phyloP scores from a whole-genome alignment of 441 rosid species.

The Erysimum cheiri region DNA sequence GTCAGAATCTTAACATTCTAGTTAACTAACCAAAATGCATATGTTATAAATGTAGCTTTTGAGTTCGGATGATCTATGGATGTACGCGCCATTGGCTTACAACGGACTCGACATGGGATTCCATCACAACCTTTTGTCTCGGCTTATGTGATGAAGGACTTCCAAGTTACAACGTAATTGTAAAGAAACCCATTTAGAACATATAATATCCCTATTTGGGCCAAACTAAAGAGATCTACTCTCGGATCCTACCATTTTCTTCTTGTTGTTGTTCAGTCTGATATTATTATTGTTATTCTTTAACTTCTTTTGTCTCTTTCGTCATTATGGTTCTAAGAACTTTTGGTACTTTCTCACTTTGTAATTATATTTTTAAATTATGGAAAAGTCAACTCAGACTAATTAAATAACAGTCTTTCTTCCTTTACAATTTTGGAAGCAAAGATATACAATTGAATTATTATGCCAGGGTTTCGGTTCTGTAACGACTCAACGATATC shows the following conservation, averaged over 20 bases:
- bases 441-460: slow-evolving; percentile 11
- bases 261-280: slow-evolving; percentile 23
- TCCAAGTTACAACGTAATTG: slow-evolving; percentile 20
- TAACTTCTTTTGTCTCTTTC: slow-evolving; percentile 31
- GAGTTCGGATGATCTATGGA: slow-evolving; percentile 95
- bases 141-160: slow-evolving; percentile 50
- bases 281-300: slow-evolving; percentile 15
- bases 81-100: slow-evolving; percentile 91
- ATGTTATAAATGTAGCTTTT: slow-evolving; percentile 61
- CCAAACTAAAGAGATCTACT: slow-evolving; percentile 26
- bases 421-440: background rate
- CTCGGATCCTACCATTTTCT: slow-evolving; percentile 25
- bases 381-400: slow-evolving; percentile 35
- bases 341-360: slow-evolving; percentile 1
- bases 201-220: slow-evolving; percentile 22
- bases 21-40: slow-evolving; percentile 7
- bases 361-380: slow-evolving; percentile 28
- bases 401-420: slow-evolving; percentile 7
- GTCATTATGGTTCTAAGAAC: slow-evolving; percentile 36
- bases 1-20: background rate
- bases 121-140: slow-evolving; percentile 60
- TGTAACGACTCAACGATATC: background rate
- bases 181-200: slow-evolving; percentile 39
- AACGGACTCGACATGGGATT: slow-evolving; percentile 82
- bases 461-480: slow-evolving; percentile 6